Evolutionary conservation across 306 rosid genomes (phyloP), one percentile per base, ranked within the genome.

Genomic region (Vigna hirtella): DNA sequence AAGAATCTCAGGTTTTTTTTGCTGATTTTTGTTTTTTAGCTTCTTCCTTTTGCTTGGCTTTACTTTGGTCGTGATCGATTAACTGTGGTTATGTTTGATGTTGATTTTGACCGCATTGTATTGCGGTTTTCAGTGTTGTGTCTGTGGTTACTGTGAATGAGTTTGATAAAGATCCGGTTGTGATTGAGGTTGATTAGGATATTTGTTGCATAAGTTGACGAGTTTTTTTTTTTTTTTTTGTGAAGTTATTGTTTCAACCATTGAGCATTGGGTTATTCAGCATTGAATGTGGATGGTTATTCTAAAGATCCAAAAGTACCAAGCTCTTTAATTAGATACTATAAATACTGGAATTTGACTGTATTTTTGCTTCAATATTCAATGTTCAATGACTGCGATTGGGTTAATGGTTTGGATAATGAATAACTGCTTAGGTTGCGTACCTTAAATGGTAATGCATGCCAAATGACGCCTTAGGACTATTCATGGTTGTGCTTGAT

Each of bases 1-100:
- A 77, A 82, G 98, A 81, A 95, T 95, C 75, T 94, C 97, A 73
- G 98, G 98, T 92, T 16, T 40, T 53, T 55, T 53, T 73, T 62
- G 12, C 22, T 42, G 22, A 16, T 32, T 58, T 26, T 66, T 34
- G 15, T 24, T 42, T 66, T 64, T 73, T 40, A 8, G 77, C 22
- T 70, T 73, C 12, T 69, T 61, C 67, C 47, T 56, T 30, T 30
- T 56, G 72, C 26, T 77, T 53, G 26, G 5, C 14, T 4, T 75
- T 57, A 4, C 48, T 56, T 24, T 48, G 52, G 16, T 50, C 52
- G 53, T 59, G 61, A 43, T 40, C 47, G 24, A 22, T 42, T 43
- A 9, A 15, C 65, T 18, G 6, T 4, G 16, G 58, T 34, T 53
- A 6, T 28, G 32, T 43, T 53, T 17, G 0, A 7, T 64, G 15